Percentiles rank a stretch among this genome's conserved stretches.
Evolutionary conservation across 106 monocot genomes (phyloP).

Genomic region (Apostasia ramifera): DNA sequence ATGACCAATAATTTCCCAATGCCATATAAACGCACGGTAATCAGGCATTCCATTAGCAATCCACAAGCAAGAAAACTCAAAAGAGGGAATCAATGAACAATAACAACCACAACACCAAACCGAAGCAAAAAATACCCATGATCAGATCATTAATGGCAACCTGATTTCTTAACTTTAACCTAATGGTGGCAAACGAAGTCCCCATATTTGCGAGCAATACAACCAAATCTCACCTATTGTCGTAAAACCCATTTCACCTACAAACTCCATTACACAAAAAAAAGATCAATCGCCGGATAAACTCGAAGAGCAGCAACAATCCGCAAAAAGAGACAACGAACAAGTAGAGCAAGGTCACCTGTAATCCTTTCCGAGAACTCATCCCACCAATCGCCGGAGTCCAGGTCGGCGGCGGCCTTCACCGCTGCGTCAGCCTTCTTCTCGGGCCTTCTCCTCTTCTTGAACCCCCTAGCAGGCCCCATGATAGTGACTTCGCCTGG

Average conservation of each 20-base stretch:
- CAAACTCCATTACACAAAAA: not conserved
- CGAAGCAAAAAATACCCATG: not conserved
- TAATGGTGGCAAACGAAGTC: not conserved
- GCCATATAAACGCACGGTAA: no score
- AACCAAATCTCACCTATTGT: not conserved
- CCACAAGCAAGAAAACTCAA: no score
- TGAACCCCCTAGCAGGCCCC: constrained; percentile 17
- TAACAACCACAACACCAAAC: not conserved
- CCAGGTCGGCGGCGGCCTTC: not conserved
- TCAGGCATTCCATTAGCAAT: no score
- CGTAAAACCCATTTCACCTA: not conserved
- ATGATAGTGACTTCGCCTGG: constrained; percentile 1
- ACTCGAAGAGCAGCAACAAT: constrained; percentile 3
- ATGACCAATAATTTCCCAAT: no score
- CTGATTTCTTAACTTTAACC: not conserved
- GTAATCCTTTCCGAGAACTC: constrained; percentile 18
- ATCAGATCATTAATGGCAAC: not conserved
- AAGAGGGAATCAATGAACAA: not conserved
- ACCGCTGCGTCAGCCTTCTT: constrained; percentile 4
- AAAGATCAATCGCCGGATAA: not conserved
- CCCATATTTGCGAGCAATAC: not conserved
- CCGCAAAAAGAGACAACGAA: constrained; percentile 3
- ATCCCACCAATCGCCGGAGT: constrained; percentile 20
- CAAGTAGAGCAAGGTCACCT: constrained; percentile 3
- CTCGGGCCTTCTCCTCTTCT: constrained; percentile 15